Evolutionary conservation across 2,329 filamentous ascomycete genomes (phyloP).

Genomic region (Paecilomyces sp.): DNA sequence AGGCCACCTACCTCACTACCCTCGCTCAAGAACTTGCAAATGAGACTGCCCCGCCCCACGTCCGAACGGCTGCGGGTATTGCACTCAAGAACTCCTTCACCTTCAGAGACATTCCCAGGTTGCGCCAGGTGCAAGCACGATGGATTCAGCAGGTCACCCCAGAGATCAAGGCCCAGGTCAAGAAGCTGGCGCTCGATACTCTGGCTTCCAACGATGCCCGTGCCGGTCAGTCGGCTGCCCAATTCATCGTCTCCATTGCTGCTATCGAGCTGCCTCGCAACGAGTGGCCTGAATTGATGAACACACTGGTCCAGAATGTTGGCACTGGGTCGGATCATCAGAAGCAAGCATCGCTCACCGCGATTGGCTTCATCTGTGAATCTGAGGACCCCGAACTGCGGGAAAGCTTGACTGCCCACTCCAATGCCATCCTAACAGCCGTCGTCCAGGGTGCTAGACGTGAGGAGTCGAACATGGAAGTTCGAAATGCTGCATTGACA

Average conservation of each 20-base stretch:
- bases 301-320: slow-evolving; percentile 82
- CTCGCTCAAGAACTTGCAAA: slow-evolving; percentile 93
- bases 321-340: slow-evolving; percentile 77
- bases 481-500: slow-evolving; percentile 85
- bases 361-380: slow-evolving; percentile 99
- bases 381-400: slow-evolving; percentile 83
- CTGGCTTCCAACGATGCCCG: slow-evolving; percentile 70
- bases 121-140: slow-evolving; percentile 86
- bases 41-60: slow-evolving; percentile 71
- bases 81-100: slow-evolving; percentile 98
- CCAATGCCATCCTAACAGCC: slow-evolving; percentile 94
- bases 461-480: slow-evolving; percentile 86
- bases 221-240: slow-evolving; percentile 82
- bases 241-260: slow-evolving; percentile 92
- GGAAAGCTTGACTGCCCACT: slow-evolving; percentile 73
- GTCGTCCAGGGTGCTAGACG: slow-evolving; percentile 96
- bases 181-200: slow-evolving; percentile 83
- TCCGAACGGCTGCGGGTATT: slow-evolving; percentile 89
- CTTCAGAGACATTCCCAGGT: slow-evolving; percentile 77
- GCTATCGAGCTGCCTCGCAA: slow-evolving; percentile 87
- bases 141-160: slow-evolving; percentile 80
- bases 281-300: slow-evolving; percentile 91
- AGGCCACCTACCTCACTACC: slow-evolving; percentile 89
- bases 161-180: slow-evolving; percentile 79
- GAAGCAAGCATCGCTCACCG: slow-evolving; percentile 88